These are phyloP conservation scores for Allantophomopsis lycopodina DNA, from an alignment of 2,329 filamentous ascomycete species.

Conservation along the genomic window DNA sequence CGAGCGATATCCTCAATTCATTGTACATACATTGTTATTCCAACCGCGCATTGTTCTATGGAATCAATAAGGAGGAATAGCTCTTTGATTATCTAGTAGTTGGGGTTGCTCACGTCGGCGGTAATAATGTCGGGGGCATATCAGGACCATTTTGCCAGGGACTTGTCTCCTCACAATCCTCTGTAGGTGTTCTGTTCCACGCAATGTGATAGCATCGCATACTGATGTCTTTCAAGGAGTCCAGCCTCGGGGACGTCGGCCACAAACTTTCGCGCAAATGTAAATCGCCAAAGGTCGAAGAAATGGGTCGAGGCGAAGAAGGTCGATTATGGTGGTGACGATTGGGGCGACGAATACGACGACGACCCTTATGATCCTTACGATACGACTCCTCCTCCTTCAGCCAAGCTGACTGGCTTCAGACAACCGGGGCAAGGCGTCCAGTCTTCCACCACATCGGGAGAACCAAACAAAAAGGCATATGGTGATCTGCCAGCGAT, in stretches of 20 bases:
- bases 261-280: constrained; percentile 60
- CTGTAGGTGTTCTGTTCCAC: constrained; percentile 7
- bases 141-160: constrained; percentile 14
- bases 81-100: too few relatives aligned
- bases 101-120: too few relatives aligned
- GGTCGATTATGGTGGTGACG: constrained; percentile 81
- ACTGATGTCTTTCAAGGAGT: constrained; percentile 3
- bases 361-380: constrained; percentile 42
- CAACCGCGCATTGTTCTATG: too few relatives aligned
- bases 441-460: constrained; percentile 3
- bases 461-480: constrained; percentile 9
- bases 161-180: constrained; percentile 7
- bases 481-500: constrained; percentile 17
- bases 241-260: constrained; percentile 12
- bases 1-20: too few relatives aligned
- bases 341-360: constrained; percentile 71
- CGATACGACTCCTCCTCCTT: constrained; percentile 23
- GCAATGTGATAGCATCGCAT: background rate
- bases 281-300: constrained; percentile 78
- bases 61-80: too few relatives aligned
- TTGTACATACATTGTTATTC: too few relatives aligned
- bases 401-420: constrained; percentile 24
- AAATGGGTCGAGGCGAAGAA: constrained; percentile 91
- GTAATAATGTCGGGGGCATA: constrained; percentile 17
- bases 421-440: constrained; percentile 25